Percentiles rank a stretch among this genome's conserved stretches.
Evolutionary conservation across 345 rosid species (phyloP).

Genomic region (Kernera saxatilis): DNA sequence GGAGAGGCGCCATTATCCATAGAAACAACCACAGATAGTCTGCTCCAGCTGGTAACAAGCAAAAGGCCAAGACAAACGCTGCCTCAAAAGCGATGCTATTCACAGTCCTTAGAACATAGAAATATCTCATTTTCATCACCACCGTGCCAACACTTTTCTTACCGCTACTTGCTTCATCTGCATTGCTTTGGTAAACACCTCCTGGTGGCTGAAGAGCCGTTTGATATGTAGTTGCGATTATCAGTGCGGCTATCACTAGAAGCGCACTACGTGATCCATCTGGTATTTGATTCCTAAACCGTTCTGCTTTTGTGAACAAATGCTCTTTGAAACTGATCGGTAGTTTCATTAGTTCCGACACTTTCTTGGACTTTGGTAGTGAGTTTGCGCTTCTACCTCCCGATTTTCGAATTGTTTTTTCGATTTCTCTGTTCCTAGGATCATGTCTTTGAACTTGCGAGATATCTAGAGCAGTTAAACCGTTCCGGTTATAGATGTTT

Average conservation of each 20-base stretch:
- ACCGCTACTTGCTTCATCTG: not conserved
- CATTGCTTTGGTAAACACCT: conserved; percentile 14
- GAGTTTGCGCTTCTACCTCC: not conserved
- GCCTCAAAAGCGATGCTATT: not conserved
- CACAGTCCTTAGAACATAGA: not conserved
- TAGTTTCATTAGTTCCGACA: not conserved
- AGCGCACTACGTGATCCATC: conserved; percentile 4
- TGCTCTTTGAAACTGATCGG: not conserved
- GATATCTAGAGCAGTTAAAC: conserved; percentile 24
- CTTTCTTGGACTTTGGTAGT: not conserved
- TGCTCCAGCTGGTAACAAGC: not conserved
- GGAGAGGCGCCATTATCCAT: not conserved
- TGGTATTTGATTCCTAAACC: not conserved
- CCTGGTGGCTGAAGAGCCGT: conserved; percentile 20
- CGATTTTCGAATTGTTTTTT: not conserved
- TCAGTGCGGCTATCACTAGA: conserved; percentile 23
- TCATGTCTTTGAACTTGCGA: not conserved
- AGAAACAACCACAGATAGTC: not conserved
- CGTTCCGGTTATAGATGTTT: not conserved
- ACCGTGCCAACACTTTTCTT: not conserved
- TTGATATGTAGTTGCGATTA: conserved; percentile 25
- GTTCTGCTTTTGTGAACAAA: not conserved
- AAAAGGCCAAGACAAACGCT: not conserved
- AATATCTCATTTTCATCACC: not conserved
- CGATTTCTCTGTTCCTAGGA: not conserved